Base-by-base conservation (phyloP, 139 green algal genomes). In the Marvania coccoides region DNA sequence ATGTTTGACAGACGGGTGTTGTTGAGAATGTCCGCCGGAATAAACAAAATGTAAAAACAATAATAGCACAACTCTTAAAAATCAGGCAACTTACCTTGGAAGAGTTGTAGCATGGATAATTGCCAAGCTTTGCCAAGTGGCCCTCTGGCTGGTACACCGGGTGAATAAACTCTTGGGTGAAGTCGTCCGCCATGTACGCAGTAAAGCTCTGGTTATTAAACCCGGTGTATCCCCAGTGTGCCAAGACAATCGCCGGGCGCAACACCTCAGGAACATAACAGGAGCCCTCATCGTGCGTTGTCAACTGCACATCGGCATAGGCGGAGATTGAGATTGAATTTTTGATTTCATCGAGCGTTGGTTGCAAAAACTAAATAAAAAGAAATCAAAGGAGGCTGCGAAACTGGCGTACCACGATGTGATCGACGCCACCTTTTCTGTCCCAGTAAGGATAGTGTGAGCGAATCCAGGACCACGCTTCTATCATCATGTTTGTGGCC, bases 341-440 rank as follows among this genome's bases (percentile, higher is more conserved):
- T 47, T 47, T 60, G 38, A 24, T 24, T 24, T 60, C 69, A 70
- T 47, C 70, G n/a, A n/a, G n/a, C n/a, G n/a, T n/a, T n/a, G n/a
- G n/a, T n/a, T n/a, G n/a, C n/a, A n/a, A n/a, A n/a, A n/a, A n/a
- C n/a, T n/a, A n/a, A n/a, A n/a, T n/a, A n/a, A n/a, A n/a, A n/a
- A n/a, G n/a, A n/a, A n/a, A n/a, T n/a, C n/a, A n/a, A n/a, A n/a
- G n/a, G n/a, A n/a, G n/a, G n/a, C n/a, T n/a, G n/a, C n/a, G n/a
- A n/a, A n/a, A n/a, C n/a, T n/a, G n/a, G n/a, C n/a, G n/a, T n/a
- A 58, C 61, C 63, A 86, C 10, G 5, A 90, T 78, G 67, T 90
- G 84, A 70, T 90, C 83, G 0, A 62, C 29, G 1, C 84, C 84
- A 12, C 66, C 74, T 2, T 63, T 73, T 2, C 83, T 63, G 19